Evolutionary conservation across 176 grass and related monocot species (phyloP).

Genomic region (Oryza punctata): DNA sequence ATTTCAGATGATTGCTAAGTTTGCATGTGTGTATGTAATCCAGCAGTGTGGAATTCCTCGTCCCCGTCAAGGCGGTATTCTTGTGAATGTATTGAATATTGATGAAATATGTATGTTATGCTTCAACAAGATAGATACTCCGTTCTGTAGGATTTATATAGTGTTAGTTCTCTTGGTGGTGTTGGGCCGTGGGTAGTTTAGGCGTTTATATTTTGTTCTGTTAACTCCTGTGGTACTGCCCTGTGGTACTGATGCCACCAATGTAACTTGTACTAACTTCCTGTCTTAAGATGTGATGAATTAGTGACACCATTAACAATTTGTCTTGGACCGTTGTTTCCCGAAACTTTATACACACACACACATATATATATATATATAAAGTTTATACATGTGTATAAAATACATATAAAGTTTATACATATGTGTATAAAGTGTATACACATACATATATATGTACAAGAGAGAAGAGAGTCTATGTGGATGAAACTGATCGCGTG

Average conservation of each 20-base stretch:
- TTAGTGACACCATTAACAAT: no score
- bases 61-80: background rate
- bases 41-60: slow-evolving; percentile 10
- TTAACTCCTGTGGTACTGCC: background rate
- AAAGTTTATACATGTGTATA: no score
- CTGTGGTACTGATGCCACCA: background rate
- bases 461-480: no score
- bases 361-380: no score
- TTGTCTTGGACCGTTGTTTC: no score
- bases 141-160: slow-evolving; percentile 4
- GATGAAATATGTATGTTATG: background rate
- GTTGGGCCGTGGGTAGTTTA: background rate
- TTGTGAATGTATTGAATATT: background rate
- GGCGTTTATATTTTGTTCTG: background rate
- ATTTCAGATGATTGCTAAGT: background rate
- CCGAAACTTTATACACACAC: no score
- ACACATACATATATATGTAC: no score
- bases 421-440: no score
- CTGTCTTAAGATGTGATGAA: background rate
- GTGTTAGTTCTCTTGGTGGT: background rate
- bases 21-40: background rate
- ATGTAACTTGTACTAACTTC: background rate
- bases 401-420: no score
- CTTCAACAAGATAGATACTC: background rate
- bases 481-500: no score